Conservation (phyloP, 352 stramenopile species). For the Globisporangium takayamanum region DNA sequence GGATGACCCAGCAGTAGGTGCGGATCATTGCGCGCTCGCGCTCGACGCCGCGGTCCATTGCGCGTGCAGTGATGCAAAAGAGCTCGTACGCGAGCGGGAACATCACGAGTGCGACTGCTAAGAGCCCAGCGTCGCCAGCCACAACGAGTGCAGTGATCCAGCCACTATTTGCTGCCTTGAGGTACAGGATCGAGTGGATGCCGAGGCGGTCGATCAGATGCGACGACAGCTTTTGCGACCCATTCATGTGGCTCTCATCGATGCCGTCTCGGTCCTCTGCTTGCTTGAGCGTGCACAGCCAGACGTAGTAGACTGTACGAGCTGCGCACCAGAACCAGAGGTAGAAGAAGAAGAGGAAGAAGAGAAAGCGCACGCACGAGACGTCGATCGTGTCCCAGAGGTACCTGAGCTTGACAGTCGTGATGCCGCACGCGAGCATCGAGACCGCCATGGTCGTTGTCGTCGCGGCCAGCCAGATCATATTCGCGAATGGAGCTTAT, state of each 20-base stretch:
- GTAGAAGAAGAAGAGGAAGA: conserved; percentile 33
- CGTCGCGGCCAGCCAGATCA: too few species aligned
- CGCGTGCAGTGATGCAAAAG: conserved; percentile 36
- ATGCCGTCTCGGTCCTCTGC: conserved; percentile 18
- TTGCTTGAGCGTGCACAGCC: conserved; percentile 22
- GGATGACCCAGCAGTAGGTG: conserved; percentile 24
- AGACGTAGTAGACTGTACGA: conserved; percentile 15
- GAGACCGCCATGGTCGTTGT: conserved; percentile 14
- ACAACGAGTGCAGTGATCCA: conserved; percentile 27
- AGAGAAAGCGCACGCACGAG: conserved; percentile 26
- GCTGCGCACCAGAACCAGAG: conserved; percentile 19
- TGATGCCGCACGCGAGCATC: conserved; percentile 15
- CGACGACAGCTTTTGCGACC: conserved; percentile 7
- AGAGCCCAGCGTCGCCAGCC: conserved; percentile 42
- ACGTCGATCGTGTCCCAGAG: conserved; percentile 27
- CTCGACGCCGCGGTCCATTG: conserved; percentile 47
- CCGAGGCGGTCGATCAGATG: conserved; percentile 40
- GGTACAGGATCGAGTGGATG: conserved; percentile 32
- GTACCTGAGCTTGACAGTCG: conserved; percentile 20
- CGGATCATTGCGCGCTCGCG: conserved; percentile 40
- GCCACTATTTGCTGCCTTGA: conserved; percentile 18
- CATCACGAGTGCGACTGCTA: conserved; percentile 40
- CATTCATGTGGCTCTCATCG: too few species aligned
- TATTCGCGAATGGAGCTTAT: too few species aligned
- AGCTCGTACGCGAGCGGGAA: conserved; percentile 57